A percentile compares a stretch with the other conserved stretches of the same genome.
Evolutionary conservation across 768 basidiomycete genomes (phyloP).

Genomic region (Cytidiella melzeri): DNA sequence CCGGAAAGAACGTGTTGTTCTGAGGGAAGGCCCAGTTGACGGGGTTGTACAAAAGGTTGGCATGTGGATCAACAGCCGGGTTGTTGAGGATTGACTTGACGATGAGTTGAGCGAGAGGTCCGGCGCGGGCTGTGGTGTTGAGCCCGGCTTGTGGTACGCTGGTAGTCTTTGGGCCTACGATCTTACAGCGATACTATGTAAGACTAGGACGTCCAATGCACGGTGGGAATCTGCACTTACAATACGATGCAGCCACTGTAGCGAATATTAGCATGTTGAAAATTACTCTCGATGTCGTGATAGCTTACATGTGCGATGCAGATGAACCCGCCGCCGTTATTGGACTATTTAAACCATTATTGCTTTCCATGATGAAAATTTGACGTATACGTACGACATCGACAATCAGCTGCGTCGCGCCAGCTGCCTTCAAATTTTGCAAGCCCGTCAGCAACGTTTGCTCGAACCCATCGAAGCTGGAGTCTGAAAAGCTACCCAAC

Average conservation of each 20-base stretch:
- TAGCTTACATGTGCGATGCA: conserved; percentile 51
- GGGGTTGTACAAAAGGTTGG: conserved; percentile 43
- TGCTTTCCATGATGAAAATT: background rate
- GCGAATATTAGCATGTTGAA: background rate
- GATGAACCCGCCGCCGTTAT: conserved; percentile 42
- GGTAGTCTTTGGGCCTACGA: conserved; percentile 44
- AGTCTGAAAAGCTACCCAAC: conserved; percentile 51
- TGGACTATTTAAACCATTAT: conserved; percentile 13
- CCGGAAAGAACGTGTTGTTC: conserved; percentile 37
- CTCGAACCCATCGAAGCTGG: conserved; percentile 36
- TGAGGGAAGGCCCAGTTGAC: conserved; percentile 39
- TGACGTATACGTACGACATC: conserved; percentile 35
- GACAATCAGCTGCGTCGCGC: conserved; percentile 48
- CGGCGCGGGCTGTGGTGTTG: conserved; percentile 42
- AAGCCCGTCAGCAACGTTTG: conserved; percentile 40
- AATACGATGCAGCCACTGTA: conserved; percentile 36
- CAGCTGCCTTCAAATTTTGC: conserved; percentile 37
- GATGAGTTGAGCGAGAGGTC: conserved; percentile 44
- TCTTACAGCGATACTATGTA: conserved; percentile 22
- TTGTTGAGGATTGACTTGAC: conserved; percentile 34
- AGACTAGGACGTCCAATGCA: background rate
- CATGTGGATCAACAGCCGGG: conserved; percentile 34
- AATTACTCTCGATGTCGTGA: background rate
- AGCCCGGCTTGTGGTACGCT: conserved; percentile 52
- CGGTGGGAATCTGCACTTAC: conserved; percentile 18